phyloP scores from a whole-genome alignment of 768 basidiomycete species.

The Russula dissimulans region DNA sequence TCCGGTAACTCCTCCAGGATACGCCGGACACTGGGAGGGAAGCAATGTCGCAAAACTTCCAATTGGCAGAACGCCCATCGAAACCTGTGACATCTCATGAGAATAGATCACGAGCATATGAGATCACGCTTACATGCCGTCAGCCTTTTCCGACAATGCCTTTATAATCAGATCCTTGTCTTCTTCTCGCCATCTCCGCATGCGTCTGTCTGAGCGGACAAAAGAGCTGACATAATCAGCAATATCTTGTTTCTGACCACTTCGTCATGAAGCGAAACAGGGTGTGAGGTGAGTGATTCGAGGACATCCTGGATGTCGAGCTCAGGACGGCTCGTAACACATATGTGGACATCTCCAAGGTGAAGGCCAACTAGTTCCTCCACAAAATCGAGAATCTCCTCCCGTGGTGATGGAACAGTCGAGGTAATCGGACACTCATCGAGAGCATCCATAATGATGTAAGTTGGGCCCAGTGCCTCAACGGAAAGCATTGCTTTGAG shows the following conservation, averaged over 20 bases:
- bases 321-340: constrained; percentile 1
- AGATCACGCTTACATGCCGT: not conserved
- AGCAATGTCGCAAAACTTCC: not conserved
- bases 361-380: not conserved
- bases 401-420: not conserved
- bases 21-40: not conserved
- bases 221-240: not conserved
- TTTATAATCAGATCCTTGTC: not conserved
- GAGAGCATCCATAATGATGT: not conserved
- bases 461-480: not conserved
- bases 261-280: not conserved
- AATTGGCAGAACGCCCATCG: not conserved
- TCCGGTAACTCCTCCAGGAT: not conserved
- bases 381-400: not conserved
- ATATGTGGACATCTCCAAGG: not conserved
- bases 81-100: not conserved
- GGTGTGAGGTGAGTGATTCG: not conserved
- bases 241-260: not conserved
- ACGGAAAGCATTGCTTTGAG: not conserved
- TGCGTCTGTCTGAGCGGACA: not conserved
- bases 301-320: not conserved
- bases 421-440: not conserved
- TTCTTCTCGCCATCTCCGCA: not conserved
- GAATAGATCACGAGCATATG: too few relatives aligned
- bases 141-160: not conserved